Evolutionary conservation across 768 basidiomycete genomes (phyloP).

Genomic region (Leccinum ochraceum): DNA sequence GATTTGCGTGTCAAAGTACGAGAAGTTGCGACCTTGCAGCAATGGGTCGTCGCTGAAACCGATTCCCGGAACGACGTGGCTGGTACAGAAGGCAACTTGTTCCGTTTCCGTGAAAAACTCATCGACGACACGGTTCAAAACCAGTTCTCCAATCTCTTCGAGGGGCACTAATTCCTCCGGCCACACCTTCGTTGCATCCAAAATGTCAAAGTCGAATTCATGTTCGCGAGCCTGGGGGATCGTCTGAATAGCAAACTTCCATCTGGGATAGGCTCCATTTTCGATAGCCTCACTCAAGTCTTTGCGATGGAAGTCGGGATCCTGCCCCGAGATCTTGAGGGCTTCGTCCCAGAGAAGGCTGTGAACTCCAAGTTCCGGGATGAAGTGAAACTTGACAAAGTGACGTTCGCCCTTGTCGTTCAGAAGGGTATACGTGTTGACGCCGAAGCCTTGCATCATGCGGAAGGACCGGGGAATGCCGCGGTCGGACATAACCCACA

Average conservation of each 20-base stretch:
- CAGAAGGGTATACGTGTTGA: conserved; percentile 81
- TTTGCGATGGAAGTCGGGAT: conserved; percentile 90
- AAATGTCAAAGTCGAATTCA: conserved; percentile 83
- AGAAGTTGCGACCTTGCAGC: conserved; percentile 84
- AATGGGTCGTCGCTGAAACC: conserved; percentile 78
- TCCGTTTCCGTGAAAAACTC: conserved; percentile 88
- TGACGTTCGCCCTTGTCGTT: conserved; percentile 64
- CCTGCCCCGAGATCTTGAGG: conserved; percentile 78
- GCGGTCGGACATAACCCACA: conserved; percentile 88
- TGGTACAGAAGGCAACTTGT: conserved; percentile 87
- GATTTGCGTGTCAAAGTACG: conserved; percentile 85
- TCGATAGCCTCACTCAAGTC: conserved; percentile 84
- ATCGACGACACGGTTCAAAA: conserved; percentile 60
- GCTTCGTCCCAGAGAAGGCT: conserved; percentile 90
- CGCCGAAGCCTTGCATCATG: conserved; percentile 89
- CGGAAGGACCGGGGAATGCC: conserved; percentile 82
- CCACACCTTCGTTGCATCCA: conserved; percentile 87
- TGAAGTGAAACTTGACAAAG: conserved; percentile 91
- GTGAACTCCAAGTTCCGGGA: conserved; percentile 80
- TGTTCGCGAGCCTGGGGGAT: conserved; percentile 74
- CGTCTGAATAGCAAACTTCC: conserved; percentile 68
- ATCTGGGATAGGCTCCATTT: conserved; percentile 68
- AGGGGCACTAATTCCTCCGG: conserved; percentile 81
- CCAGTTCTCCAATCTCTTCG: conserved; percentile 74
- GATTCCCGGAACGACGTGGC: conserved; percentile 58